Evolutionary conservation across 1,139 yeast genomes (phyloP).

Genomic region (Taphrina populina): DNA sequence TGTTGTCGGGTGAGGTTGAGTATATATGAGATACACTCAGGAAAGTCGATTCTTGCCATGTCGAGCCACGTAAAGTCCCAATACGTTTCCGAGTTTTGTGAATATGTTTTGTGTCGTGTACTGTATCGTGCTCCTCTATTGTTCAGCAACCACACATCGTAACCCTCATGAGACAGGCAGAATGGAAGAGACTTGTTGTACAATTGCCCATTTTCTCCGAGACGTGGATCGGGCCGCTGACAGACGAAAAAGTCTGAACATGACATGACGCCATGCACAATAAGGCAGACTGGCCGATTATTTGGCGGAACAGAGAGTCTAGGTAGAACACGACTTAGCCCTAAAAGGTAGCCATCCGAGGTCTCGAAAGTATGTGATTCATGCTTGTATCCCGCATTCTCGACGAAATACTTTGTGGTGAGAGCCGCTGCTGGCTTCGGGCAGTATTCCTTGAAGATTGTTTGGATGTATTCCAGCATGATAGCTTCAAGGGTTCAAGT

Average conservation of each 20-base stretch:
- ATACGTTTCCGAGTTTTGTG: background rate
- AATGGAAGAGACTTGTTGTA: background rate
- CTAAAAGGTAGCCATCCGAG: background rate
- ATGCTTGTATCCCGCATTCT: background rate
- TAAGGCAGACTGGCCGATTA: background rate
- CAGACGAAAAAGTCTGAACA: conserved; percentile 3
- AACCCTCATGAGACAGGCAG: background rate
- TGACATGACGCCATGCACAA: conserved; percentile 1
- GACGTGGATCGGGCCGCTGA: background rate
- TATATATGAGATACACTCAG: background rate
- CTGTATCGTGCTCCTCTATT: background rate
- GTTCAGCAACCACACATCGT: conserved; percentile 6
- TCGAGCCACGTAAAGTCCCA: background rate
- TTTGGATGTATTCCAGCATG: too few relatives aligned
- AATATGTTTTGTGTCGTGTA: background rate
- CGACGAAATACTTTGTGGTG: background rate
- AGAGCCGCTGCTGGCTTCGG: background rate
- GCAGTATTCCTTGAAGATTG: too few relatives aligned
- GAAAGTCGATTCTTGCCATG: background rate
- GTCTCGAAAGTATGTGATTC: background rate
- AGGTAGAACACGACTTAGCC: background rate
- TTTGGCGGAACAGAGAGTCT: background rate
- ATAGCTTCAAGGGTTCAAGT: too few relatives aligned
- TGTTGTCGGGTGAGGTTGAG: background rate
- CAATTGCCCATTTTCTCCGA: background rate